phyloP scores from a whole-genome alignment of 2,329 filamentous ascomycete genomes.

The Penicillium sp. region DNA sequence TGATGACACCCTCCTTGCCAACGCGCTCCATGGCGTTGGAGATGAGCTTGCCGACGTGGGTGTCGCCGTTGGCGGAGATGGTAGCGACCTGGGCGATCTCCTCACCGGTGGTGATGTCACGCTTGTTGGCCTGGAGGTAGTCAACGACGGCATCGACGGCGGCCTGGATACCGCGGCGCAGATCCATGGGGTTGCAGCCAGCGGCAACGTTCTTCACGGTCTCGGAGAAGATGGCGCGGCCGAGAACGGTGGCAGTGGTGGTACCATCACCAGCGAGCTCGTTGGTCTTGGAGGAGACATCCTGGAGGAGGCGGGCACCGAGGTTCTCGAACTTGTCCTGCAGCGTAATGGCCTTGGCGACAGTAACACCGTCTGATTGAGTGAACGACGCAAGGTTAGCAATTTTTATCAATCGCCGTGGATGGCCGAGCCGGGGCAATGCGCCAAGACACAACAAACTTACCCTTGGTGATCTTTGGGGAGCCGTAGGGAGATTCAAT shows the following conservation, averaged over 20 bases:
- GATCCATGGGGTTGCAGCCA: slow-evolving; percentile 99
- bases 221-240: slow-evolving; percentile 98
- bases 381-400: slow-evolving; percentile 16
- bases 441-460: slow-evolving; percentile 23
- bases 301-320: slow-evolving; percentile 91
- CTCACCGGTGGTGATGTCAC: slow-evolving; percentile 94
- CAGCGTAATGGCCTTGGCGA: slow-evolving; percentile 84
- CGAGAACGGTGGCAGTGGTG: slow-evolving; percentile 95
- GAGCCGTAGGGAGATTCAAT: slow-evolving; percentile 99
- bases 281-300: slow-evolving; percentile 99
- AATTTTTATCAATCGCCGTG: not conserved
- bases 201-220: slow-evolving; percentile 99
- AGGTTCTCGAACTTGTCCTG: slow-evolving; percentile 99
- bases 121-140: slow-evolving; percentile 93
- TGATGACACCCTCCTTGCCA: slow-evolving; percentile 99
- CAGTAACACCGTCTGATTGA: slow-evolving; percentile 76
- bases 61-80: slow-evolving; percentile 96
- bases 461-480: slow-evolving; percentile 99
- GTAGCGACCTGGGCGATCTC: slow-evolving; percentile 98
- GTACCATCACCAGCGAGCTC: slow-evolving; percentile 98
- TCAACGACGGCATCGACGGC: slow-evolving; percentile 93
- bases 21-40: slow-evolving; percentile 99
- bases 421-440: not conserved
- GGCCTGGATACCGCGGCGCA: slow-evolving; percentile 94
- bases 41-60: slow-evolving; percentile 91